Evolutionary conservation across 2,329 filamentous ascomycete genomes (phyloP), one percentile per base, ranked within the genome.

Genomic region (Elsinoe arachidis): DNA sequence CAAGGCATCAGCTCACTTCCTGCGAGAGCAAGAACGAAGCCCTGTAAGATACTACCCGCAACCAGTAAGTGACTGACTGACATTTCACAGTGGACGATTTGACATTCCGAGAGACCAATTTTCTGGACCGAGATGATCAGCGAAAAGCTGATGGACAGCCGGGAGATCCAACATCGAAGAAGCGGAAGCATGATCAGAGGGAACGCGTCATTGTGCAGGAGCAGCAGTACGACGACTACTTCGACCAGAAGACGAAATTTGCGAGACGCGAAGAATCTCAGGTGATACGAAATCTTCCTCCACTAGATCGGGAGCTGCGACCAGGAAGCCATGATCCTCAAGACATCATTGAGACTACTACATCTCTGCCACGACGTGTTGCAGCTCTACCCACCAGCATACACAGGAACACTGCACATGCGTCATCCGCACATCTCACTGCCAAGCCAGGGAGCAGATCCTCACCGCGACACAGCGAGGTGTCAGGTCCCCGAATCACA

Each of bases 1-100:
- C 49, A 53, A 15, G 49, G 49, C 23, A 37, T 53, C n/a, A 53
- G 49, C 49, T 53, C 49, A n/a, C 19, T 53, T 38, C 49, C 49
- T 1, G 49, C 35, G 9, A 53, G 14, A 26, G 33, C 38, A 26
- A 15, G 14, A 15, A 23, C 14, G 15, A 33, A 38, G 10, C 5
- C 49, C 19, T 39, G 49, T 53, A 26, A 39, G 34, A 10, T 7
- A 15, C 15, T 14, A 10, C 19, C 2, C 26, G 3, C 21, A 37
- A 17, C 5, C 26, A 14, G 30, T 2, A 51, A 9, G 35, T 10
- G 11, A 10, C 5, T 46, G 7, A 10, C 15, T 46, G n/a, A 46
- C 41, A 2, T 21, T 5, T 15, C 15, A 14, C 3, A 55, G 53
- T 43, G 15, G 33, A 14, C 2, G 53, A 55, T 35, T 23, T 55